A percentile compares a stretch with the other conserved stretches of the same genome.
phyloP scores from a whole-genome alignment of 2,329 filamentous ascomycete species.

The Nannizziopsis barbatae region DNA sequence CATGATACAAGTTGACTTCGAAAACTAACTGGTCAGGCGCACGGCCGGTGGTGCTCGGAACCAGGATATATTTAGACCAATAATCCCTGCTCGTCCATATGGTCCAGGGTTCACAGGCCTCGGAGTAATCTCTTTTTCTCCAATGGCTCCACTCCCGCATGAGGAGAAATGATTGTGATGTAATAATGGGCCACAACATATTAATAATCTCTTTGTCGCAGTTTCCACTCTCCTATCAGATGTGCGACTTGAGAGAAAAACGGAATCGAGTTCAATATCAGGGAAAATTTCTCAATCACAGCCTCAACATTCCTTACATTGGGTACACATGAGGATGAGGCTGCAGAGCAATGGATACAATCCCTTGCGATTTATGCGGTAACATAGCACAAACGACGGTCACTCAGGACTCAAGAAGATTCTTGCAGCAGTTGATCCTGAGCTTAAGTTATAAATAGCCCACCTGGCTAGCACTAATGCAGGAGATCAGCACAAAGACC shows the following conservation, averaged over 20 bases:
- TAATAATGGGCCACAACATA: too few relatives aligned
- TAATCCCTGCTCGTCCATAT: constrained; percentile 5
- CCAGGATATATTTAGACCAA: neutral
- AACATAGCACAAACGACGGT: too few relatives aligned
- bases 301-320: too few relatives aligned
- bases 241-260: too few relatives aligned
- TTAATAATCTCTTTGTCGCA: too few relatives aligned
- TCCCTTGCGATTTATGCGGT: too few relatives aligned
- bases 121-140: constrained; percentile 1
- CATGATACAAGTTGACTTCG: neutral
- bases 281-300: too few relatives aligned
- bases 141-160: neutral
- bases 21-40: neutral
- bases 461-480: neutral
- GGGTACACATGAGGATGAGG: too few relatives aligned
- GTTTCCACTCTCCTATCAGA: too few relatives aligned
- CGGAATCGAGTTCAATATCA: too few relatives aligned
- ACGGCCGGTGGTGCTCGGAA: constrained; percentile 1
- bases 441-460: constrained; percentile 7
- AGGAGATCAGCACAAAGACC: constrained; percentile 2
- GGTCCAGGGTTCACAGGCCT: constrained; percentile 1
- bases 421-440: neutral
- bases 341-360: too few relatives aligned
- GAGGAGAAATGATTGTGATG: neutral
- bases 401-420: too few relatives aligned